Percentiles rank a stretch among this genome's conserved stretches.
phyloP scores from a whole-genome alignment of 164 flowering plant species.

The Vitis labrusca region DNA sequence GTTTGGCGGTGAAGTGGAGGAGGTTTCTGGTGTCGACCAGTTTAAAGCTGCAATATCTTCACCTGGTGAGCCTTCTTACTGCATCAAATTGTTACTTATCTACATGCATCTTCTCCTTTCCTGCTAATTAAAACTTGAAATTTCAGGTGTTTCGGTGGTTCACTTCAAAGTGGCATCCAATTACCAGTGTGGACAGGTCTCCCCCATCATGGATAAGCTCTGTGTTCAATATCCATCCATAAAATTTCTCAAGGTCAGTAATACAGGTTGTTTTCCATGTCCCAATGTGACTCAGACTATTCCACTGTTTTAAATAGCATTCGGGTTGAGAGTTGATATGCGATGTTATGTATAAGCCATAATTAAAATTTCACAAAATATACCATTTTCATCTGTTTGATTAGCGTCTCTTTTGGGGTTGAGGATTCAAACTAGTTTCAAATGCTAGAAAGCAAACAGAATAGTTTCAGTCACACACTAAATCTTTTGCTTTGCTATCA shows the following conservation, averaged over 20 bases:
- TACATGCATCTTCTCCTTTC: background rate
- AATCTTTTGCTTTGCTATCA: no score
- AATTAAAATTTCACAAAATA: no score
- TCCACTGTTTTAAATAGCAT: background rate
- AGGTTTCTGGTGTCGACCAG: conserved; percentile 59
- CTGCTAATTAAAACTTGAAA: background rate
- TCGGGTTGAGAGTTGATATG: background rate
- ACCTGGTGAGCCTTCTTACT: conserved; percentile 44
- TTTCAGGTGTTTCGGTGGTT: conserved; percentile 71
- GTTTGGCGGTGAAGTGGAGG: conserved; percentile 82
- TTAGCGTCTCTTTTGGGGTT: no score
- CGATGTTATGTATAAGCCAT: no score
- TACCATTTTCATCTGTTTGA: no score
- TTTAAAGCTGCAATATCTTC: conserved; percentile 68
- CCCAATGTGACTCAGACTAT: background rate
- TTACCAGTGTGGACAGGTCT: conserved; percentile 60
- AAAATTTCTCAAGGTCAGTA: conserved; percentile 68
- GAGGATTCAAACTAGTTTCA: no score
- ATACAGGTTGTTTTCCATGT: no score
- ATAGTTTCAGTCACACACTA: no score
- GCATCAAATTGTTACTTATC: background rate
- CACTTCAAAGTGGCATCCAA: conserved; percentile 55
- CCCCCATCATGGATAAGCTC: conserved; percentile 54
- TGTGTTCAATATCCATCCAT: conserved; percentile 69
- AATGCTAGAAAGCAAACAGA: no score